phyloP scores from a whole-genome alignment of 2,329 filamentous ascomycete genomes.

The Aspergillus sojae region DNA sequence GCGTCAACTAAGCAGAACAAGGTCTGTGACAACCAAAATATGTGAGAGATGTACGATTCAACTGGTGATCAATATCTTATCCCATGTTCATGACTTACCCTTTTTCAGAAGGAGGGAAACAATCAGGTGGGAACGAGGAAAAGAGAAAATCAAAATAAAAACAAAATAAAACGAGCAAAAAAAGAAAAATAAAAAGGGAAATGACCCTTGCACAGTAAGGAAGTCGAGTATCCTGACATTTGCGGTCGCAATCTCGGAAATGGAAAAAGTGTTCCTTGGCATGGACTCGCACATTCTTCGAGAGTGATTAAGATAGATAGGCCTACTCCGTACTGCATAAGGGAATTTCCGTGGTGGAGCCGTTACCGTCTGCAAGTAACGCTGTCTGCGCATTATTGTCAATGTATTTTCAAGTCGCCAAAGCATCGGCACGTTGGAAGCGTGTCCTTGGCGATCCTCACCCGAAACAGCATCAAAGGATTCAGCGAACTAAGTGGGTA shows the following conservation, averaged over 20 bases:
- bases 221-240: not conserved
- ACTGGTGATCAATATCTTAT: not conserved
- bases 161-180: not conserved
- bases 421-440: constrained; percentile 6
- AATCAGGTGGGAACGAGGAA: not conserved
- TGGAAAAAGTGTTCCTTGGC: not conserved
- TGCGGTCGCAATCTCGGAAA: not conserved
- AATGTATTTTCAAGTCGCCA: constrained; percentile 2
- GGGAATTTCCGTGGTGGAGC: not conserved
- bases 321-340: not conserved
- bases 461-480: constrained; percentile 3
- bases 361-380: not conserved
- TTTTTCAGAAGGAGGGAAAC: not conserved
- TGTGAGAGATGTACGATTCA: constrained; percentile 4
- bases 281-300: too few species aligned
- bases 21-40: constrained; percentile 9
- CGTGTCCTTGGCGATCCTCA: constrained; percentile 7
- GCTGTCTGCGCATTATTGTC: constrained; percentile 1
- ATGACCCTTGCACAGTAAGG: not conserved
- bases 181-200: not conserved
- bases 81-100: not conserved
- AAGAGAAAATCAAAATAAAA: not conserved
- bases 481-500: not conserved
- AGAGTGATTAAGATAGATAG: not conserved
- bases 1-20: constrained; percentile 5